Percentiles rank a stretch among this genome's conserved stretches.
Conservation (phyloP, 768 basidiomycete species). For the Lepiota subincarnata region DNA sequence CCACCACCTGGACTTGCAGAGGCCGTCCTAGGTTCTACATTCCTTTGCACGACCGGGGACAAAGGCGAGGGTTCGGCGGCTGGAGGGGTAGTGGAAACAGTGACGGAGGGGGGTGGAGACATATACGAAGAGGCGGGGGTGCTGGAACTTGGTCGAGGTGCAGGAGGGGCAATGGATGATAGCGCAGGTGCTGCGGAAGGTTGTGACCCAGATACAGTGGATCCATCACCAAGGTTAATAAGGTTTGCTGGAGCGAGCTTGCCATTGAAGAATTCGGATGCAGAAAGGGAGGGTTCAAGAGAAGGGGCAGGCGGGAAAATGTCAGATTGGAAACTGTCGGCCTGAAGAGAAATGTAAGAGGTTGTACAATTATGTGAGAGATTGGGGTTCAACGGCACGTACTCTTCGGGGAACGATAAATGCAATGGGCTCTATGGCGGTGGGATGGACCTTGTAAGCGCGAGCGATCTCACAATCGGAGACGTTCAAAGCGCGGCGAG, state of each 20-base stretch:
- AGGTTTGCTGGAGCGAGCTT: slow-evolving; percentile 77
- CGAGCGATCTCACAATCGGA: slow-evolving; percentile 93
- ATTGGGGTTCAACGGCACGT: slow-evolving; percentile 20
- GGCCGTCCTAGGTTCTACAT: background rate
- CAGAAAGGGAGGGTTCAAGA: slow-evolving; percentile 70
- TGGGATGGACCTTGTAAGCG: slow-evolving; percentile 81
- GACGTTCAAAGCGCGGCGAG: slow-evolving; percentile 84
- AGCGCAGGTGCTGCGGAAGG: slow-evolving; percentile 33
- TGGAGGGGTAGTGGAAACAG: slow-evolving; percentile 16
- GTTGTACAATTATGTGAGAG: background rate
- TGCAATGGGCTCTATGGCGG: slow-evolving; percentile 80
- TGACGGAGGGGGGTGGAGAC: slow-evolving; percentile 24
- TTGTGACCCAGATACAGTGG: slow-evolving; percentile 27
- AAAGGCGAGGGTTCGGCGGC: slow-evolving; percentile 8
- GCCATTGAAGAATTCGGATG: slow-evolving; percentile 85
- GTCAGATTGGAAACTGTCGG: slow-evolving; percentile 95
- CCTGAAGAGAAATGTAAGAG: slow-evolving; percentile 35
- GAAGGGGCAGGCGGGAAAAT: slow-evolving; percentile 93
- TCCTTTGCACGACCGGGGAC: background rate
- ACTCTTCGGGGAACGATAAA: slow-evolving; percentile 96
- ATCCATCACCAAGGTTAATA: slow-evolving; percentile 73
- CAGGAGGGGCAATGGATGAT: slow-evolving; percentile 25
- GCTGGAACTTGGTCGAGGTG: too few species aligned
- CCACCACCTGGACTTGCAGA: slow-evolving; percentile 2
- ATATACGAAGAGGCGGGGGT: slow-evolving; percentile 15